Evolutionary conservation across 2,329 filamentous ascomycete genomes (phyloP).

Genomic region (Parastagonospora nodorum): DNA sequence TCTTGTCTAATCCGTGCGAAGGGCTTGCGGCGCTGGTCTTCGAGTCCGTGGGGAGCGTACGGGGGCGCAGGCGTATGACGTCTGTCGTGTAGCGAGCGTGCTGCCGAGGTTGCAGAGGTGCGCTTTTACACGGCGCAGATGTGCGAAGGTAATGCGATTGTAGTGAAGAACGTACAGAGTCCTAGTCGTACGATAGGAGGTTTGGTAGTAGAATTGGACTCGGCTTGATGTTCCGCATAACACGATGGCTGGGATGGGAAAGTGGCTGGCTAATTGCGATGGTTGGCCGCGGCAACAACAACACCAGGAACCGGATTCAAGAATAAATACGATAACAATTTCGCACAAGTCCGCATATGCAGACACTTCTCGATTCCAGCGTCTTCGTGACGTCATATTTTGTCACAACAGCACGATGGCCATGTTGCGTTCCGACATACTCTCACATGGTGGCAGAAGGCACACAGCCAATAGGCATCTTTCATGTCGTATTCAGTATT

Average conservation of each 20-base stretch:
- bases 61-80: constrained; percentile 23
- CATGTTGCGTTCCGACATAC: no score
- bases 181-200: not conserved
- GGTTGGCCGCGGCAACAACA: constrained; percentile 4
- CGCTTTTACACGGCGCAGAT: not conserved
- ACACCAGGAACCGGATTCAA: not conserved
- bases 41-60: not conserved
- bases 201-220: not conserved
- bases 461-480: no score
- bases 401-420: no score
- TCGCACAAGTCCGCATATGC: no score
- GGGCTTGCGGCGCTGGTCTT: not conserved
- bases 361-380: no score
- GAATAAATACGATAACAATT: no score
- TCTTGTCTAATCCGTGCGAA: not conserved
- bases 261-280: not conserved
- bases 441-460: no score
- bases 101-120: constrained; percentile 20
- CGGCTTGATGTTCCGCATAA: constrained; percentile 8
- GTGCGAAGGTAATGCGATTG: not conserved
- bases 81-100: constrained; percentile 14
- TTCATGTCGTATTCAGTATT: not conserved
- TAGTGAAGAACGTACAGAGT: not conserved
- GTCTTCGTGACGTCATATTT: no score
- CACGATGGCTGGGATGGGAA: constrained; percentile 17